Evolutionary conservation across 2,329 filamentous ascomycete genomes (phyloP).

Genomic region (Curvularia sp.): DNA sequence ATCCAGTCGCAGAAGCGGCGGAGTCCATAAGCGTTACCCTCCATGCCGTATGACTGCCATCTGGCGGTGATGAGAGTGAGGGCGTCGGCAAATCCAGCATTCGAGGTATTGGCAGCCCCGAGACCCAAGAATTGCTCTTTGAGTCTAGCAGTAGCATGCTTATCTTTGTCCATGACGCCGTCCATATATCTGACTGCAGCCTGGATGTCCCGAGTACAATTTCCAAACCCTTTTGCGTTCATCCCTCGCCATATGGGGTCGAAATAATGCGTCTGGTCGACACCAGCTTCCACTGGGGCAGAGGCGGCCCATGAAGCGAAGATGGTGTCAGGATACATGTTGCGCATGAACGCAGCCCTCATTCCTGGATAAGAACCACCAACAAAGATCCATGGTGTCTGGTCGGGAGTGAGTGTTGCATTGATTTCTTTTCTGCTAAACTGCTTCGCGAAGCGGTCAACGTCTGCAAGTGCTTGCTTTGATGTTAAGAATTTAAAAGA

Average conservation of each 20-base stretch:
- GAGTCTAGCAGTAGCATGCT: constrained; percentile 48
- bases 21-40: constrained; percentile 40
- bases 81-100: constrained; percentile 55
- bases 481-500: constrained; percentile 50
- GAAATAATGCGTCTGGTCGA: constrained; percentile 60
- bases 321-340: constrained; percentile 50
- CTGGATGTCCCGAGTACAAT: constrained; percentile 59
- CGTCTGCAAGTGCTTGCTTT: constrained; percentile 53
- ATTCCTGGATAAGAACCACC: constrained; percentile 51
- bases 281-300: constrained; percentile 54
- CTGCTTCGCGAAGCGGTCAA: constrained; percentile 50
- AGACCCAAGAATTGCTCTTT: constrained; percentile 59
- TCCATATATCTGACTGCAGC: constrained; percentile 60
- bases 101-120: constrained; percentile 55
- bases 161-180: constrained; percentile 48
- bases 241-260: constrained; percentile 59
- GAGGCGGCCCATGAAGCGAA: constrained; percentile 49
- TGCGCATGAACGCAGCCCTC: constrained; percentile 50
- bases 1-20: constrained; percentile 57
- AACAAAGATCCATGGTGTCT: constrained; percentile 50
- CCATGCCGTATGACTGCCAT: constrained; percentile 56
- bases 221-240: constrained; percentile 51
- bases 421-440: constrained; percentile 49
- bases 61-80: background rate
- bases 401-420: constrained; percentile 44